These are phyloP conservation scores for Nitzschia sp. DNA, from an alignment of 108 stramenopile species.

Conservation along the genomic window DNA sequence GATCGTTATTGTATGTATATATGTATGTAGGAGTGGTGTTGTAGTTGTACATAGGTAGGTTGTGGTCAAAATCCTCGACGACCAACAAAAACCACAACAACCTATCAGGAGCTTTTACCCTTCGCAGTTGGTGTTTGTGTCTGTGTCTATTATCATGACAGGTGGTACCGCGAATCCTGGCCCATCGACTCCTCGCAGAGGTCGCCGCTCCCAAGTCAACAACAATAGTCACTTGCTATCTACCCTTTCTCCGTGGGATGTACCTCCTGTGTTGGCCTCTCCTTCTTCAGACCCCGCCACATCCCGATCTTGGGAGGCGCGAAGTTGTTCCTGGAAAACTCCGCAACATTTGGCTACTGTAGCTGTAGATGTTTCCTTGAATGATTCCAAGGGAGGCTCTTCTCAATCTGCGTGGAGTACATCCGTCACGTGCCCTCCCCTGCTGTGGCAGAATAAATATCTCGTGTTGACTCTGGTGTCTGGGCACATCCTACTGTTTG, in stretches of 20 bases:
- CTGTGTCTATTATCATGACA: no score
- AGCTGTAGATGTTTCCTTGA: no score
- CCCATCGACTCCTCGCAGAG: neutral
- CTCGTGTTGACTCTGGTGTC: neutral
- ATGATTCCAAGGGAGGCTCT: neutral
- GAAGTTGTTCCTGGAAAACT: neutral
- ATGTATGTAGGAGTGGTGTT: no score
- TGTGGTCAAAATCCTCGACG: no score
- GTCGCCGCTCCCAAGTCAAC: neutral
- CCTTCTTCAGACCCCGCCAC: neutral
- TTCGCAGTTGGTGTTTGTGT: no score
- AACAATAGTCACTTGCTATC: neutral
- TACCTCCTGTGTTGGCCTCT: slow-evolving; percentile 10
- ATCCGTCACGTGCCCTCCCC: neutral
- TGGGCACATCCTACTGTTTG: slow-evolving; percentile 10
- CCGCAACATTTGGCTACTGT: slow-evolving; percentile 8
- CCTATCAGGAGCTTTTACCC: no score
- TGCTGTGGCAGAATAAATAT: slow-evolving; percentile 11
- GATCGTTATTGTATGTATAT: no score
- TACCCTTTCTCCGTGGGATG: slow-evolving; percentile 6
- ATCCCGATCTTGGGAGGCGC: slow-evolving; percentile 4
- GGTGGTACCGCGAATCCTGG: no score
- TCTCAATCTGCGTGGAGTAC: neutral
- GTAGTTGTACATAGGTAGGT: no score
- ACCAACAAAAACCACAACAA: no score